Conservation (phyloP, 768 basidiomycete species). For the Wakefieldia striispora region DNA sequence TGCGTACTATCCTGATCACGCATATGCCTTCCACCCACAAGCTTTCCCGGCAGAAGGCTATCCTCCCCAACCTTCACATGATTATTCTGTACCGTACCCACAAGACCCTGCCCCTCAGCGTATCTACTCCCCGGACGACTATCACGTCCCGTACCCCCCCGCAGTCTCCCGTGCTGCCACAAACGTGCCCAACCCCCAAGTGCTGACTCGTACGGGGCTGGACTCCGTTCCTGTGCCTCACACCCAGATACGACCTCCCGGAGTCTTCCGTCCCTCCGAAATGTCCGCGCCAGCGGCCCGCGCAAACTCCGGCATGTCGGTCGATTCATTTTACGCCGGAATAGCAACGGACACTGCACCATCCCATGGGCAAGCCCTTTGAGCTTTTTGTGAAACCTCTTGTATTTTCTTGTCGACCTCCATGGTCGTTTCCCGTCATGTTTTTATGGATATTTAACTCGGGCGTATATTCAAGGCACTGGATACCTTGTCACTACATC, state of each 20-base stretch:
- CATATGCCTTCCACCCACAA: conserved; percentile 12
- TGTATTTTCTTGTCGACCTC: neutral
- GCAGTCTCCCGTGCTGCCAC: neutral
- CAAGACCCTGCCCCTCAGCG: conserved; percentile 21
- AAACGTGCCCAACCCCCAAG: conserved; percentile 19
- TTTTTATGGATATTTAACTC: conserved; percentile 25
- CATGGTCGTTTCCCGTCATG: neutral
- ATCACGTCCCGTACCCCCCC: conserved; percentile 30
- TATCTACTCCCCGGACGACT: conserved; percentile 22
- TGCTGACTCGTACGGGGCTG: conserved; percentile 3
- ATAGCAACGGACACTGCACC: conserved; percentile 8
- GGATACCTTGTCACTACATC: conserved; percentile 3
- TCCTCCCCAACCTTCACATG: neutral
- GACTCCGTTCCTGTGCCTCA: conserved; percentile 5
- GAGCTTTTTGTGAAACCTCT: conserved; percentile 6
- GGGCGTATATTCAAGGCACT: neutral
- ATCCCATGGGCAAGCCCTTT: conserved; percentile 17
- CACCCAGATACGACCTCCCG: conserved; percentile 4
- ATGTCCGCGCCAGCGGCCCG: neutral
- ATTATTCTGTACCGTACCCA: conserved; percentile 1
- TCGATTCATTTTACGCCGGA: conserved; percentile 32
- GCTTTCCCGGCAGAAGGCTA: conserved; percentile 7
- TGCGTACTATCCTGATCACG: conserved; percentile 24
- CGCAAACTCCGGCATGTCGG: conserved; percentile 18
- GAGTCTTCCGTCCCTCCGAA: conserved; percentile 17